Evolutionary conservation across 352 stramenopile genomes (phyloP), one percentile per base, ranked within the genome.

Genomic region (Phytopythium boreale): DNA sequence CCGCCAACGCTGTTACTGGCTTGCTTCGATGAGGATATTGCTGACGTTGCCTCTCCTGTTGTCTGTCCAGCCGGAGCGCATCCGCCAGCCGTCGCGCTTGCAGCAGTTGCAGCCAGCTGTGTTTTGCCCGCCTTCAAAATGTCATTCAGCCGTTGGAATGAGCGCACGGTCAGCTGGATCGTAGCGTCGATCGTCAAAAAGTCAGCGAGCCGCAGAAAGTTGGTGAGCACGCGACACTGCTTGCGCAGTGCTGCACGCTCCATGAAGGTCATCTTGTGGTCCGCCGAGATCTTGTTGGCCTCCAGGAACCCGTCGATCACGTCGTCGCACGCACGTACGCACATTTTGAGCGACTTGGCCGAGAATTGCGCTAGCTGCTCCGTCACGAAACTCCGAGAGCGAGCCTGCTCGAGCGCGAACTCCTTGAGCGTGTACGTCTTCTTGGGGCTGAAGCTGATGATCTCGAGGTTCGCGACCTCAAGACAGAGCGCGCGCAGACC

Each of bases 231-330:
- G 6, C 89, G 87, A 64, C 94, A 98, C 57, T 98, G 90, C 46
- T 93, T 94, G 4, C 94, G 84, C 44, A 98, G 64, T 4, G 88
- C 86, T 2, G 95, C 94, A 20, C 92, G 77, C 70, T 98, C 95
- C 94, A 98, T 98, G 69, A 98, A 98, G 8, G 93, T 98, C 94
- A 98, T 98, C 51, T 96, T 97, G 71, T 97, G 90, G 52, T 97
- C 89, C 0, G 91, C 77, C 0, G 89, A 85, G 68, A 98, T 98
- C 47, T 96, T 93, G 76, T 98, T 98, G 12, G 75, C 70, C 37
- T 77, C 77, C 24, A 98, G 75, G 55, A 98, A 98, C 17, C 64
- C 59, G 61, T 98, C 94, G 24, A 98, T 93, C 29, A 98, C 92
- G 12, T 93, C 74, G 66, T 98, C 92, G 53, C 95, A 98, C 3